A percentile compares a stretch with the other conserved stretches of the same genome.
phyloP scores from a whole-genome alignment of 306 rosid species.

The Sechiopsis laciniata region DNA sequence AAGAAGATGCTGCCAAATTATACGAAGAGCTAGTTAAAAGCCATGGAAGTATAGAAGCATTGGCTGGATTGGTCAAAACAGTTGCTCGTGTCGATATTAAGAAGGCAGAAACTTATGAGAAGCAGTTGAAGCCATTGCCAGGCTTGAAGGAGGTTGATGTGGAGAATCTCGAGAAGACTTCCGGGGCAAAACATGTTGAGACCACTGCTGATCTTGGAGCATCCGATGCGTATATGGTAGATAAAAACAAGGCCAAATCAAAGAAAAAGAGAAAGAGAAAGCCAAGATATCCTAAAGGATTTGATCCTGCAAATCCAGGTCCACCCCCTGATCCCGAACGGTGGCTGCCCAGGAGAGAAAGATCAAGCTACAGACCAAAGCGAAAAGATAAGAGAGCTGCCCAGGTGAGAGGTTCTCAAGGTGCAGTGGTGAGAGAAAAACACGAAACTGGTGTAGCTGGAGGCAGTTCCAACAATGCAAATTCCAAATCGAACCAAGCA shows the following conservation, averaged over 20 bases:
- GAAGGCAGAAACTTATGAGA: conserved; percentile 87
- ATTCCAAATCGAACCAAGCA: conserved; percentile 58
- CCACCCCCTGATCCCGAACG: conserved; percentile 98
- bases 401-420: conserved; percentile 98
- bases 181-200: conserved; percentile 73
- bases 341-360: conserved; percentile 97
- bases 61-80: conserved; percentile 79
- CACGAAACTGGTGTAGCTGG: conserved; percentile 48
- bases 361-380: conserved; percentile 91
- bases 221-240: conserved; percentile 54
- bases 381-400: conserved; percentile 95
- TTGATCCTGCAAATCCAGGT: conserved; percentile 90
- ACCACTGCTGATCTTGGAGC: conserved; percentile 36
- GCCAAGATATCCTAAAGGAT: conserved; percentile 95
- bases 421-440: conserved; percentile 79
- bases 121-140: conserved; percentile 70
- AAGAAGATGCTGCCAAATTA: conserved; percentile 69
- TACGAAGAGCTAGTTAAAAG: conserved; percentile 85
- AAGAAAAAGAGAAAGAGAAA: conserved; percentile 97
- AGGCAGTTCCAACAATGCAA: conserved; percentile 42
- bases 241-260: conserved; percentile 67
- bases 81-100: conserved; percentile 66
- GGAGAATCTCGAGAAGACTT: conserved; percentile 76
- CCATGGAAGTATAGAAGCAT: conserved; percentile 74
- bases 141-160: conserved; percentile 76